Evolutionary conservation across 2,329 filamentous ascomycete genomes (phyloP), one percentile per base, ranked within the genome.

Genomic region (Sporothrix pallida): DNA sequence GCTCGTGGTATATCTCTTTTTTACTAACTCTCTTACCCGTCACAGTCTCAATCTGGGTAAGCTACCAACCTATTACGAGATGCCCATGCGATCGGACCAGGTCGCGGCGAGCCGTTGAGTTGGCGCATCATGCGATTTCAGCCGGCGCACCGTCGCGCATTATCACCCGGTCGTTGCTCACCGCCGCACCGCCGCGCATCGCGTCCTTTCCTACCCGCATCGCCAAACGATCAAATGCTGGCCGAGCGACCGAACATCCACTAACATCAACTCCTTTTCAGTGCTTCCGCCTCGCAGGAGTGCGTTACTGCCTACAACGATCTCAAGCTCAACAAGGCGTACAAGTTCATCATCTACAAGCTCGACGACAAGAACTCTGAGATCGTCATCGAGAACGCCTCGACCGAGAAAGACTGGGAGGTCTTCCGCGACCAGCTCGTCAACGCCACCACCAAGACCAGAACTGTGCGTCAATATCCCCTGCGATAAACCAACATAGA

Each of bases 271-370:
- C 5, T 37, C 42, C 1, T 62, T n/a, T 3, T 67, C 83, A 94
- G 92, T 88, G 92, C 92, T 79, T 87, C 87, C 81, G 90, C 94
- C 54, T 71, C 54, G 15, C 87, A 89, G 81, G 92, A 95, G 75
- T 94, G 92, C 88, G 89, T 90, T 81, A 82, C 82, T 78, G 83
- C 86, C 75, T 95, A 91, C 88, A 94, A 95, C 84, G 91, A 95
- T 78, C 88, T 95, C 78, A 95, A 95, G 89, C 90, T 94, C 79
- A 87, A 84, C 84, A 94, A 94, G 85, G 90, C 89, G 86, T 87
- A 90, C 86, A 95, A 94, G 86, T 97, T 89, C 88, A 92, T 96
- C 86, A 90, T 96, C 87, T 95, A 89, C 91, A 94, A 94, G 88
- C 90, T 96, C 82, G 91, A 90, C 77, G 92, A 95, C 84, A 88